Percentiles rank a stretch among this genome's conserved stretches.
Evolutionary conservation across 805 yeast genomes (phyloP).

Genomic region (Torulaspora franciscae): DNA sequence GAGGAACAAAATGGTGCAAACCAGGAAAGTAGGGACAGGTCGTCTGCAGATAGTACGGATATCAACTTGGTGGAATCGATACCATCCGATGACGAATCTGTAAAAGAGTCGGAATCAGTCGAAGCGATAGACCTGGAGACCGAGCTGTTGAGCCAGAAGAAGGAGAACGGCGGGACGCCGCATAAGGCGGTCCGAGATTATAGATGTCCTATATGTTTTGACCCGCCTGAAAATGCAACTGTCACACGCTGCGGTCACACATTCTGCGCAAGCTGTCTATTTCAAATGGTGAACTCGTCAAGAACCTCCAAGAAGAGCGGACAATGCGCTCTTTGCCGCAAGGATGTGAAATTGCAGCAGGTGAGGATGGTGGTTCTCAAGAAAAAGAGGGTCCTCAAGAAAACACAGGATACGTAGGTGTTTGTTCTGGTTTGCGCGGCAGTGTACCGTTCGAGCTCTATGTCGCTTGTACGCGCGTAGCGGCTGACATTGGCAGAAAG

Average conservation of each 20-base stretch:
- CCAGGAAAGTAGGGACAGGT: constrained; percentile 1
- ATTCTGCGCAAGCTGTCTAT: constrained; percentile 51
- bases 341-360: constrained; percentile 33
- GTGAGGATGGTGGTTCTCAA: constrained; percentile 34
- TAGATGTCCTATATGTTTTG: constrained; percentile 54
- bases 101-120: background rate
- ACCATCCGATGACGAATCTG: constrained; percentile 3
- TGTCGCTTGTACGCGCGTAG: background rate
- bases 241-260: constrained; percentile 56
- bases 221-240: constrained; percentile 44
- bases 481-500: background rate
- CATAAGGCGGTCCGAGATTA: constrained; percentile 36
- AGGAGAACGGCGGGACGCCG: constrained; percentile 20
- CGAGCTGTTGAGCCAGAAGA: constrained; percentile 36
- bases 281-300: constrained; percentile 46
- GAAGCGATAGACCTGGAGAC: constrained; percentile 23
- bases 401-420: background rate
- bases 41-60: constrained; percentile 9
- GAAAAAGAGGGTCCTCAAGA: constrained; percentile 24
- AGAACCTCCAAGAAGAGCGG: constrained; percentile 36
- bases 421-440: background rate
- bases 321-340: constrained; percentile 43
- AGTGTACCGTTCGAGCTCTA: background rate
- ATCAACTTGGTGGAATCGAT: constrained; percentile 8
- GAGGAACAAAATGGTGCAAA: constrained; percentile 10